Conservation (phyloP, 495 filamentous ascomycete species). For the Talaromyces ruber region DNA sequence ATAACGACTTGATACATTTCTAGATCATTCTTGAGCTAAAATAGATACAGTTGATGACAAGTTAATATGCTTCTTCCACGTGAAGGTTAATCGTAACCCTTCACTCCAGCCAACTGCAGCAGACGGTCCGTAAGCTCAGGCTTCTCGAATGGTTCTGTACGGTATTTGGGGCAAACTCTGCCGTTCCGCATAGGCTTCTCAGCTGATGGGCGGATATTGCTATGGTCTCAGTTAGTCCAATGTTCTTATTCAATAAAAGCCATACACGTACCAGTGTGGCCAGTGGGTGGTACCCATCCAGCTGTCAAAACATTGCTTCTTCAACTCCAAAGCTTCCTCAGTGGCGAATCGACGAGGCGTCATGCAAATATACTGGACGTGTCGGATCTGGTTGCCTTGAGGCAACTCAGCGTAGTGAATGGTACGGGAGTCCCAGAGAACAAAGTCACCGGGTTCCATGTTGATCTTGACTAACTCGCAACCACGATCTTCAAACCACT, state of each 20-base stretch:
- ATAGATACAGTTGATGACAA: not conserved
- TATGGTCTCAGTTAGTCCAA: not conserved
- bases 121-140: slow-evolving; percentile 17
- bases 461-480: slow-evolving; percentile 31
- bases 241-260: not conserved
- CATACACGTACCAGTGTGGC: slow-evolving; percentile 20
- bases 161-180: slow-evolving; percentile 18
- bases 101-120: slow-evolving; percentile 18
- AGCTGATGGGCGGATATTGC: slow-evolving; percentile 22
- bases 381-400: slow-evolving; percentile 27
- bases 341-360: slow-evolving; percentile 19
- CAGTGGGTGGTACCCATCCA: slow-evolving; percentile 24
- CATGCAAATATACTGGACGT: slow-evolving; percentile 25
- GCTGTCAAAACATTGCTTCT: slow-evolving; percentile 20
- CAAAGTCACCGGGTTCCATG: slow-evolving; percentile 30
- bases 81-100: slow-evolving; percentile 11
- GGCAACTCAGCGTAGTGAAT: slow-evolving; percentile 31
- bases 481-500: slow-evolving; percentile 30
- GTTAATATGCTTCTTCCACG: not conserved
- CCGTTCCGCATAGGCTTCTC: slow-evolving; percentile 24
- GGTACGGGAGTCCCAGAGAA: slow-evolving; percentile 33
- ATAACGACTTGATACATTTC: not conserved
- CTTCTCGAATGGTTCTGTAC: slow-evolving; percentile 22
- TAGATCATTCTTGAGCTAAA: not conserved
- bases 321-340: slow-evolving; percentile 13